Conservation (phyloP, 2,329 filamentous ascomycete species). For the Huntiella omanensis region DNA sequence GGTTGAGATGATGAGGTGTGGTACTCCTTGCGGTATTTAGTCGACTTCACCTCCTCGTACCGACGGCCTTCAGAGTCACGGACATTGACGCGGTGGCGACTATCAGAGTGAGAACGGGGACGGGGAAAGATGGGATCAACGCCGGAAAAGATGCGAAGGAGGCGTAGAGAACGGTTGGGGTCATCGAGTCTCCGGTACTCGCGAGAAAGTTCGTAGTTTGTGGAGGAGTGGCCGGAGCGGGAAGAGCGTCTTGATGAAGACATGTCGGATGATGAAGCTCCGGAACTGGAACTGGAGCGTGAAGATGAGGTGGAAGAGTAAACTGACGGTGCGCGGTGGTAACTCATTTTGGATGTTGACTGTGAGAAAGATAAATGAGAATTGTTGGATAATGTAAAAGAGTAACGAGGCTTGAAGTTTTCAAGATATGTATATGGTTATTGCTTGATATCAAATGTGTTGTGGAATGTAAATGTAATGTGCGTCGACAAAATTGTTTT, state of each 20-base stretch:
- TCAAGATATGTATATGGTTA: not conserved
- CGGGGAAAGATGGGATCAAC: constrained; percentile 10
- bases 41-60: not conserved
- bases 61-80: not conserved
- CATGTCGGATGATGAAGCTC: not conserved
- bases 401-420: not conserved
- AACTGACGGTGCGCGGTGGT: not conserved
- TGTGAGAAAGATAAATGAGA: not conserved
- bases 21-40: not conserved
- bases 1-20: not conserved
- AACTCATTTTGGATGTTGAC: constrained; percentile 2
- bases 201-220: constrained; percentile 3
- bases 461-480: too few relatives aligned
- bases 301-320: constrained; percentile 7
- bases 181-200: constrained; percentile 4
- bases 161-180: constrained; percentile 3
- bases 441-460: too few relatives aligned
- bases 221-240: not conserved
- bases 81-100: not conserved
- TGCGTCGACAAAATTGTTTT: too few relatives aligned
- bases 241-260: constrained; percentile 1
- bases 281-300: not conserved
- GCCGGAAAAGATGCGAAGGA: constrained; percentile 11
- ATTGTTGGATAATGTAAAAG: not conserved
- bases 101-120: constrained; percentile 1